Base-by-base conservation (phyloP, 805 yeast genomes). In the Candida tammaniensis region DNA sequence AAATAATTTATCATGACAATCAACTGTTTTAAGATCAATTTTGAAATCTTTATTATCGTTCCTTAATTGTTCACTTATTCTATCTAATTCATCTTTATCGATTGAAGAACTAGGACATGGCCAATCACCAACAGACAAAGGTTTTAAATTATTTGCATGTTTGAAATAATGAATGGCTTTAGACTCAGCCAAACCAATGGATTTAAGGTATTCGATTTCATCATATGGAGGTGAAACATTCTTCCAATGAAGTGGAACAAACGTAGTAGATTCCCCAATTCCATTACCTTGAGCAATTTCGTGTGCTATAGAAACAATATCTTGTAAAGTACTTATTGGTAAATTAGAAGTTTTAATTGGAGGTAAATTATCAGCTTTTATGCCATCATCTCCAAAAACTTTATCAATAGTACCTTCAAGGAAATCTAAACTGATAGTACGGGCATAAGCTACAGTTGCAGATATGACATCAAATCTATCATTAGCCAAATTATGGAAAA, bases 301-400 rank as follows among this genome's bases (percentile, higher is more conserved):
- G 30, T 64, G 67, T 19, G 74, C 51, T 26, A 79, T 59, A 3
- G 61, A 52, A 12, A 77, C 54, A 1, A 77, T 33, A 38, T 70
- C 72, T 17, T 72, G 73, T 29, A 75, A 58, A 4, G 78, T 58
- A 1, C 44, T 42, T 9, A 51, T 31, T 0, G 75, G 70, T 21
- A 68, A 47, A 16, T 24, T 23, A 5, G 7, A 2, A 17, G 30
- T 11, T 4, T 7, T 25, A 5, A 11, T 12, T 4, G 8, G n/a
- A 15, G 4, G 5, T 9, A 28, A 4, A 19, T 20, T 13, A 4
- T 8, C 7, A 5, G 21, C n/a, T 15, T 14, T 17, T 7, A 5
- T 11, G 6, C 11, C 33, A 13, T 17, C 30, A 4, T 11, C 17
- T 4, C n/a, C n/a, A 12, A 28, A 34, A 17, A 6, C 8, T 15